These are phyloP conservation scores for Climacium dendroides DNA, from an alignment of 225 moss, liverwort and hornwort genomes.

Conservation along the genomic window DNA sequence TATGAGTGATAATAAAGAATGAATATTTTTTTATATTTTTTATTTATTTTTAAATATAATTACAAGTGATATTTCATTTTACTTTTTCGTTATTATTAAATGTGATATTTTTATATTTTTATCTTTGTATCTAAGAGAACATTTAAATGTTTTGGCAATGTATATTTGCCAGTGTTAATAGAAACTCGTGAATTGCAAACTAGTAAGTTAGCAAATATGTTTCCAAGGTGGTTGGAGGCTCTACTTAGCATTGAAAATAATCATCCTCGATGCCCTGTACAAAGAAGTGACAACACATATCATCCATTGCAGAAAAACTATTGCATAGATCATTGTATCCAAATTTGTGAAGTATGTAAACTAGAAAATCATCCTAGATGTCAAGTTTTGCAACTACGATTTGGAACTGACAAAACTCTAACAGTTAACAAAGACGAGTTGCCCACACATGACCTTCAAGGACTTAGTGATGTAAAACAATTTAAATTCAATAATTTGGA, in stretches of 20 bases:
- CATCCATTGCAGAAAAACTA: background rate
- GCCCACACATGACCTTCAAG: fast-evolving
- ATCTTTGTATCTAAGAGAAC: background rate
- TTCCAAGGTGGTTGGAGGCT: background rate
- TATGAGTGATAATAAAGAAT: background rate
- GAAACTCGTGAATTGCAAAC: background rate
- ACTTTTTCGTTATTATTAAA: no score
- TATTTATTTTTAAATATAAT: background rate
- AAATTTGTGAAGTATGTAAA: background rate
- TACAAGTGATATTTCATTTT: background rate
- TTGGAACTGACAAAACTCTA: background rate
- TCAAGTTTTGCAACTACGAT: background rate
- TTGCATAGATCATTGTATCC: background rate
- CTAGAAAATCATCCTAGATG: background rate
- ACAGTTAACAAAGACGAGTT: background rate
- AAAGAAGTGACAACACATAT: fast-evolving
- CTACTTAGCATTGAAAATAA: background rate
- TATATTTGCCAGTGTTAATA: background rate
- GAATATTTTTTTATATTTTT: background rate
- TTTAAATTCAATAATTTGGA: background rate
- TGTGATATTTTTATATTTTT: background rate
- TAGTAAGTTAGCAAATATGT: background rate
- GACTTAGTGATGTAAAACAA: background rate
- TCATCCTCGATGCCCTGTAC: background rate
- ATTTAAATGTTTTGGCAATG: background rate